A percentile compares a stretch with the other conserved stretches of the same genome.
Evolutionary conservation across 2,329 filamentous ascomycete genomes (phyloP).

Genomic region (Coniochaeta pulveracea): DNA sequence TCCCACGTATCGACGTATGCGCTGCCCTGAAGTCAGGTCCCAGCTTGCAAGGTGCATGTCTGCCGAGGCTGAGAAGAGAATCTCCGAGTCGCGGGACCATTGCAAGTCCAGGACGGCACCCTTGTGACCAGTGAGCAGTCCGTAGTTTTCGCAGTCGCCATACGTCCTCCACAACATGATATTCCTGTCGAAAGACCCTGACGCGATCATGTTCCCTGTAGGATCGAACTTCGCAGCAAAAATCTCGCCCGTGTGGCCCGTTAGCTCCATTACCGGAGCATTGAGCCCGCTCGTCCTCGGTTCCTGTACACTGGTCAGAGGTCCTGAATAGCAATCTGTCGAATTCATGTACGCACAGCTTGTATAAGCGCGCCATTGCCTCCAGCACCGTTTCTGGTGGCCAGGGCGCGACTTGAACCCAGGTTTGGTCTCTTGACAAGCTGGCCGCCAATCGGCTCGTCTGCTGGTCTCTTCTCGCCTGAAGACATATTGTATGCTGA

Average conservation of each 20-base stretch:
- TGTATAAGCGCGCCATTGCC: slow-evolving; percentile 35
- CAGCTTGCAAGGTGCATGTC: slow-evolving; percentile 90
- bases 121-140: slow-evolving; percentile 76
- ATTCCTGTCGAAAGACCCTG: slow-evolving; percentile 86
- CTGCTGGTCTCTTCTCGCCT: slow-evolving; percentile 80
- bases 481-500: slow-evolving; percentile 61
- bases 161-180: slow-evolving; percentile 92
- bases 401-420: slow-evolving; percentile 34
- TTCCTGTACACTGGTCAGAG: slow-evolving; percentile 34
- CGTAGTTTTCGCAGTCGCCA: slow-evolving; percentile 90
- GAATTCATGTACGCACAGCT: slow-evolving; percentile 27
- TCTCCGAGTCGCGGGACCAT: slow-evolving; percentile 90
- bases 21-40: slow-evolving; percentile 84
- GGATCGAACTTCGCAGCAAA: slow-evolving; percentile 87
- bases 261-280: slow-evolving; percentile 88
- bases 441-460: slow-evolving; percentile 68
- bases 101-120: slow-evolving; percentile 86
- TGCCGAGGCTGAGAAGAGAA: slow-evolving; percentile 84
- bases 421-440: slow-evolving; percentile 83
- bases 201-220: slow-evolving; percentile 79
- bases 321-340: too few species aligned
- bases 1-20: slow-evolving; percentile 83
- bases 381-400: slow-evolving; percentile 37
- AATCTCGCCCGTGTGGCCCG: slow-evolving; percentile 73
- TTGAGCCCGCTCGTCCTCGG: slow-evolving; percentile 73